Evolutionary conservation across 2,329 filamentous ascomycete genomes (phyloP).

Genomic region (Xylariaceae sp.): DNA sequence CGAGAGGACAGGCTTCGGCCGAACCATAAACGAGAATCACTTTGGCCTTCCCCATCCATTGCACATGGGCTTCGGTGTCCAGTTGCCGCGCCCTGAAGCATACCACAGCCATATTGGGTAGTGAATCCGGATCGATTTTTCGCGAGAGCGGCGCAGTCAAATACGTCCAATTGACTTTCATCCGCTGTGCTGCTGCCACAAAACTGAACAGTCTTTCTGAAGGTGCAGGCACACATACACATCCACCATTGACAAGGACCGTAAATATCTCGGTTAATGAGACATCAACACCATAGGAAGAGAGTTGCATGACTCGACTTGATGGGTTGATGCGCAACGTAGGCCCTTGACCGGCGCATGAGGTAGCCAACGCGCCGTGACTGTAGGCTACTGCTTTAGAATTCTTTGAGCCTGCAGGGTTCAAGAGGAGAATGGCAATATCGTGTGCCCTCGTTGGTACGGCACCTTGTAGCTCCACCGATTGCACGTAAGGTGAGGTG

Average conservation of each 20-base stretch:
- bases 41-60: slow-evolving; percentile 43
- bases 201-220: slow-evolving; percentile 41
- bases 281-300: slow-evolving; percentile 53
- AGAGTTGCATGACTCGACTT: slow-evolving; percentile 57
- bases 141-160: slow-evolving; percentile 49
- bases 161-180: slow-evolving; percentile 41
- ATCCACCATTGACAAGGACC: slow-evolving; percentile 47
- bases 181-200: slow-evolving; percentile 37
- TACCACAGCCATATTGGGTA: slow-evolving; percentile 29
- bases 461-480: slow-evolving; percentile 26
- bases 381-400: slow-evolving; percentile 61
- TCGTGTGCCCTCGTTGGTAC: slow-evolving; percentile 38
- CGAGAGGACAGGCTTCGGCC: slow-evolving; percentile 48
- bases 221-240: slow-evolving; percentile 46
- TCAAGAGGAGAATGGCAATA: slow-evolving; percentile 59
- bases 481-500: slow-evolving; percentile 31
- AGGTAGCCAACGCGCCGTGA: slow-evolving; percentile 55
- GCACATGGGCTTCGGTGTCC: slow-evolving; percentile 44
- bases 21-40: slow-evolving; percentile 50
- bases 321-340: slow-evolving; percentile 45
- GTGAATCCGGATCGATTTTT: slow-evolving; percentile 25
- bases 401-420: slow-evolving; percentile 52
- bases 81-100: slow-evolving; percentile 44
- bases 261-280: slow-evolving; percentile 52
- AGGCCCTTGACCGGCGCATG: slow-evolving; percentile 47